Evolutionary conservation across 2,329 filamentous ascomycete species (phyloP), one percentile per base, ranked within the genome.

Genomic region (Corynespora cassiicola): DNA sequence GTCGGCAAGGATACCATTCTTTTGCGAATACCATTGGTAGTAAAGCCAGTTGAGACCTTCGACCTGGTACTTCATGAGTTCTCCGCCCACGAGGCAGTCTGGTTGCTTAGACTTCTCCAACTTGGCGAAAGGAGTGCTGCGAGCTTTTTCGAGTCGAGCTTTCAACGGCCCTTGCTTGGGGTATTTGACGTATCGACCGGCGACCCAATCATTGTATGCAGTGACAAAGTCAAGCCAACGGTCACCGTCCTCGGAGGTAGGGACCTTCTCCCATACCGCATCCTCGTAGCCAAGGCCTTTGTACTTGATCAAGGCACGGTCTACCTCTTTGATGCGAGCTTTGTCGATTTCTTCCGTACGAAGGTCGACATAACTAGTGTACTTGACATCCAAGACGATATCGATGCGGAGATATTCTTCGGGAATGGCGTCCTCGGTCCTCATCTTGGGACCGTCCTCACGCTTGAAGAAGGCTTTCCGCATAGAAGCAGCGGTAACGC

Each of bases 1-100:
- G 61, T 99, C 94, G 0, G 94, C 94, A 6, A 97, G 79, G 42
- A 97, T 92, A 18, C 90, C 87, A 58, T 94, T 97, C 60, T 88
- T 85, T 52, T 85, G 78, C 33, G 81, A 77, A 56, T 90, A 87
- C 76, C 89, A 97, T 61, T 94, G 94, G 65, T 88, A 91, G 42
- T 96, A 85, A 2, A 99, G 80, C 91, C 94, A 99, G 58, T 97
- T 96, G 34, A 96, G 75, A 14, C 94, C 94, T 42, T 96, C 88
- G 28, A 95, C 72, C 64, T 99, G 94, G 58, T 99, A 97, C 21
- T 84, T 81, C 91, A 97, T 97, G 42, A 97, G 75, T 50, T 90
- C 82, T 16, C 91, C 90, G 22, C 88, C 84, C 20, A 80, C 81
- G 6, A 97, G 75, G 10, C 83, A 83, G 1, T 77, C 71, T 0